A percentile compares a stretch with the other conserved stretches of the same genome.
These are phyloP conservation scores for Chlorella sp. DNA, from an alignment of 139 green algal species.

Conservation along the genomic window DNA sequence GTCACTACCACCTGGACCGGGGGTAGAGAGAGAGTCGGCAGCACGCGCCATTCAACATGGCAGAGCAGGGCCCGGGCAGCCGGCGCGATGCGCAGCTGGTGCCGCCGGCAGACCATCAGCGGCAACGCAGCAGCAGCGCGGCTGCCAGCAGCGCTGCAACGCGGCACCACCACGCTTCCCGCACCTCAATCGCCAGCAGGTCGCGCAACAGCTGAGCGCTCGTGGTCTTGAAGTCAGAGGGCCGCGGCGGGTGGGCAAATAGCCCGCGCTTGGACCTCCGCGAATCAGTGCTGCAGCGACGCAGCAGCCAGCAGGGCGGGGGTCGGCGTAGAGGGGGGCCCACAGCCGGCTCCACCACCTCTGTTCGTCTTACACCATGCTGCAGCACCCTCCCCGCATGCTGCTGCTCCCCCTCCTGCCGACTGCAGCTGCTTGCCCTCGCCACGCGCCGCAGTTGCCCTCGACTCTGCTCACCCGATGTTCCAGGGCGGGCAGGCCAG, in stretches of 20 bases:
- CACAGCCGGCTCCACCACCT: too few species aligned
- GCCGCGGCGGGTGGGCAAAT: constrained; percentile 59
- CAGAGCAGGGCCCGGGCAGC: not conserved
- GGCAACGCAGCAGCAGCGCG: not conserved
- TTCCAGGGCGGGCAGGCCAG: constrained; percentile 71
- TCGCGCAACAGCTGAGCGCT: constrained; percentile 56
- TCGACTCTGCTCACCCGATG: constrained; percentile 27
- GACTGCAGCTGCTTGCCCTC: not conserved
- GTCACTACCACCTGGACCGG: constrained; percentile 42
- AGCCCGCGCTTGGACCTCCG: constrained; percentile 34
- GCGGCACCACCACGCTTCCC: not conserved
- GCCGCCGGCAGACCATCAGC: not conserved
- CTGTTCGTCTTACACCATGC: too few species aligned
- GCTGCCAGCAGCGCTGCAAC: not conserved
- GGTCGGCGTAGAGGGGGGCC: too few species aligned
- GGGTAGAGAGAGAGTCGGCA: not conserved
- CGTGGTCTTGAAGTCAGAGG: constrained; percentile 29
- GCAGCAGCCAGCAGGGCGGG: not conserved
- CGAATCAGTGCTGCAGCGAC: not conserved
- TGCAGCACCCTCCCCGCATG: not conserved
- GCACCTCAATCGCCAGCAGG: constrained; percentile 72
- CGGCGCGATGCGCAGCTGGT: not conserved
- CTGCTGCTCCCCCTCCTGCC: not conserved
- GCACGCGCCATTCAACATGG: not conserved
- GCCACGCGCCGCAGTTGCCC: not conserved